Conservation (phyloP, 2,329 filamentous ascomycete genomes). For the Aspergillus tanneri region DNA sequence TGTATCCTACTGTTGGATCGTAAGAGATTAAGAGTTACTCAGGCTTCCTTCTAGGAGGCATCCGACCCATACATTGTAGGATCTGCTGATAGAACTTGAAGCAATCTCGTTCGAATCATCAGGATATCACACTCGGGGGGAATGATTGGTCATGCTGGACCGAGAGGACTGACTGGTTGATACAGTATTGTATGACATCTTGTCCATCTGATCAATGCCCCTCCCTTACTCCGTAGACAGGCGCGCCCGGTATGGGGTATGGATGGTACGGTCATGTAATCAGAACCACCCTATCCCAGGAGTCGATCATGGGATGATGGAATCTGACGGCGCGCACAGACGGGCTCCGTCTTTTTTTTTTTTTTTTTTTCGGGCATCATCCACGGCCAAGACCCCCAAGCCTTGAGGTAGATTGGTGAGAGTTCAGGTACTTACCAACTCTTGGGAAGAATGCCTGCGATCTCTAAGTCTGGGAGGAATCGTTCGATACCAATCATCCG, state of each 20-base stretch:
- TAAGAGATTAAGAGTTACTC: too few species aligned
- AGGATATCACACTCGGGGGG: slow-evolving; percentile 15
- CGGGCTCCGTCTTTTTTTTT: slow-evolving; percentile 16
- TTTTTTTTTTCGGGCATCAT: slow-evolving; percentile 10
- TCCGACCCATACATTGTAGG: neutral
- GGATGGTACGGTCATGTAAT: slow-evolving; percentile 17
- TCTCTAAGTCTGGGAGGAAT: neutral
- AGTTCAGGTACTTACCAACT: slow-evolving; percentile 17
- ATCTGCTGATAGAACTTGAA: slow-evolving; percentile 4
- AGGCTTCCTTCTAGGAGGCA: too few species aligned
- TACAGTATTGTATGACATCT: slow-evolving; percentile 19
- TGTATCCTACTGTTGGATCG: too few species aligned
- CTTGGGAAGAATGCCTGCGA: neutral
- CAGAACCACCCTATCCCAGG: slow-evolving; percentile 12
- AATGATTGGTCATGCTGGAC: slow-evolving; percentile 19
- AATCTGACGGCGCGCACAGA: slow-evolving; percentile 19
- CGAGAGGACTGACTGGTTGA: slow-evolving; percentile 10
- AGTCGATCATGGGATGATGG: slow-evolving; percentile 22
- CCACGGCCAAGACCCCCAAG: slow-evolving; percentile 7
- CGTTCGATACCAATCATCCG: slow-evolving; percentile 18
- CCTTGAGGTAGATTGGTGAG: slow-evolving; percentile 3
- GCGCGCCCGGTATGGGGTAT: slow-evolving; percentile 10
- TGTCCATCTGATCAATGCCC: slow-evolving; percentile 20
- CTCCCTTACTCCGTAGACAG: too few species aligned
- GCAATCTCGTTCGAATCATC: slow-evolving; percentile 2